These are phyloP conservation scores for Diaporthe humulicola DNA, from an alignment of 2,329 filamentous ascomycete species.

Conservation along the genomic window DNA sequence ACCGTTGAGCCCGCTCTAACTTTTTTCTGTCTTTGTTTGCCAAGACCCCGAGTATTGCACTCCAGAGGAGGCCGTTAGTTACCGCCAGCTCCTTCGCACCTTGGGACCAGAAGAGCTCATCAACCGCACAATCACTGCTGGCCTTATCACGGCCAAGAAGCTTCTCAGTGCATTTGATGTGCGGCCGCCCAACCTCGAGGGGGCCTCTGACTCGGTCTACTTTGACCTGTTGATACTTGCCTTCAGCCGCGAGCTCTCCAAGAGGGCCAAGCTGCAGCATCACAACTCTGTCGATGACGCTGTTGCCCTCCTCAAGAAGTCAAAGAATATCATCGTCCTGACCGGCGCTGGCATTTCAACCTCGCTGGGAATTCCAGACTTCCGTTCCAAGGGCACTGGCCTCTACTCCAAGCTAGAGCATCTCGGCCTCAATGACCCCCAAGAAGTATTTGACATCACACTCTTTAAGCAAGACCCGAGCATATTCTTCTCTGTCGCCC, in stretches of 20 bases:
- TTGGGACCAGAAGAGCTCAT: slow-evolving; percentile 86
- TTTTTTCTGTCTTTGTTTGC: not conserved
- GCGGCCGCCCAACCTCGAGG: slow-evolving; percentile 78
- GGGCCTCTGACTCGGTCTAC: slow-evolving; percentile 79
- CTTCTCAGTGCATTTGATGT: slow-evolving; percentile 90
- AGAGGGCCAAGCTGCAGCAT: slow-evolving; percentile 81
- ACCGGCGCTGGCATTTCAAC: slow-evolving; percentile 98
- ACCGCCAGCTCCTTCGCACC: slow-evolving; percentile 78
- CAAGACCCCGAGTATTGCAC: slow-evolving; percentile 69
- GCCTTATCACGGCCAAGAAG: slow-evolving; percentile 82
- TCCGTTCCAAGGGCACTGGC: slow-evolving; percentile 92
- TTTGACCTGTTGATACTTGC: slow-evolving; percentile 81
- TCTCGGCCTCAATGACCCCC: slow-evolving; percentile 84
- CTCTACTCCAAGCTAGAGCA: slow-evolving; percentile 89
- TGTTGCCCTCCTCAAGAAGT: slow-evolving; percentile 78
- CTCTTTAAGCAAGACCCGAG: slow-evolving; percentile 88
- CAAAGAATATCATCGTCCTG: slow-evolving; percentile 90
- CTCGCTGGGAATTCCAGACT: slow-evolving; percentile 96
- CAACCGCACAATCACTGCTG: slow-evolving; percentile 76
- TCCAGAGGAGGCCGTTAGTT: slow-evolving; percentile 76
- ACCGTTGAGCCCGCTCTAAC: slow-evolving; percentile 27
- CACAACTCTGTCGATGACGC: slow-evolving; percentile 93
- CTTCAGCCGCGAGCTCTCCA: slow-evolving; percentile 84
- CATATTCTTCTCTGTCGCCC: slow-evolving; percentile 92
- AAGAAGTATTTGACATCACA: slow-evolving; percentile 94